Percentiles rank a stretch among this genome's conserved stretches.
Evolutionary conservation across 345 rosid species (phyloP).

Genomic region (Pistacia vera): DNA sequence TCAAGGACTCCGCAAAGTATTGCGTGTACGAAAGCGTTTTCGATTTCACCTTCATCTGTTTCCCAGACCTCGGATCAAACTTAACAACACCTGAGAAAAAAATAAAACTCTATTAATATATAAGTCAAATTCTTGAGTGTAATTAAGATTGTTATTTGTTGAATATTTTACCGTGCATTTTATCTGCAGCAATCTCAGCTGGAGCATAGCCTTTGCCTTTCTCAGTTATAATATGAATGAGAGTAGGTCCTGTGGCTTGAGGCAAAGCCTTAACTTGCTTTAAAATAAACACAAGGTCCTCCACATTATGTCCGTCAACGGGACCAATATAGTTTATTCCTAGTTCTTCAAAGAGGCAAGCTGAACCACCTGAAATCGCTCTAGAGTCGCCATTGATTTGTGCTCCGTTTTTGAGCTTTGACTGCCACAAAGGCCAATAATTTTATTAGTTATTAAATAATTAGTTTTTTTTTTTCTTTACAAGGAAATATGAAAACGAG

Average conservation of each 20-base stretch:
- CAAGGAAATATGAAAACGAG: no score
- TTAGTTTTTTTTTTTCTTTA: no score
- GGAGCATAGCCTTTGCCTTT: slow-evolving; percentile 58
- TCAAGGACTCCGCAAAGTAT: slow-evolving; percentile 49
- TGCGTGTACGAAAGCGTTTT: slow-evolving; percentile 33
- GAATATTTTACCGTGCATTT: slow-evolving; percentile 46
- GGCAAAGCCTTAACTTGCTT: slow-evolving; percentile 35
- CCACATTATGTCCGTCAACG: slow-evolving; percentile 47
- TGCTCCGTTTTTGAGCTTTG: slow-evolving; percentile 29
- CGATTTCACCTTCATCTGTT: slow-evolving; percentile 37
- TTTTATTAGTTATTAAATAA: no score
- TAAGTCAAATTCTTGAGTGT: not conserved
- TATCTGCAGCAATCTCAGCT: slow-evolving; percentile 50
- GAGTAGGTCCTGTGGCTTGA: slow-evolving; percentile 45
- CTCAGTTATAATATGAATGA: slow-evolving; percentile 53
- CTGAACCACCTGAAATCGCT: slow-evolving; percentile 30
- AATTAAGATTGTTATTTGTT: not conserved
- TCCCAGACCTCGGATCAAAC: slow-evolving; percentile 49
- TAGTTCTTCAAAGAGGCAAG: slow-evolving; percentile 47
- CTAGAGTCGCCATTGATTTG: slow-evolving; percentile 31
- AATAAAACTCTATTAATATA: not conserved
- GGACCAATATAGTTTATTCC: slow-evolving; percentile 54
- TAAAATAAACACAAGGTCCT: slow-evolving; percentile 41
- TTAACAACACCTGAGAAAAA: slow-evolving; percentile 42
- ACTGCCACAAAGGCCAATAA: slow-evolving; percentile 25